Evolutionary conservation across 352 stramenopile species (phyloP).

Genomic region (Sclerospora graminicola): DNA sequence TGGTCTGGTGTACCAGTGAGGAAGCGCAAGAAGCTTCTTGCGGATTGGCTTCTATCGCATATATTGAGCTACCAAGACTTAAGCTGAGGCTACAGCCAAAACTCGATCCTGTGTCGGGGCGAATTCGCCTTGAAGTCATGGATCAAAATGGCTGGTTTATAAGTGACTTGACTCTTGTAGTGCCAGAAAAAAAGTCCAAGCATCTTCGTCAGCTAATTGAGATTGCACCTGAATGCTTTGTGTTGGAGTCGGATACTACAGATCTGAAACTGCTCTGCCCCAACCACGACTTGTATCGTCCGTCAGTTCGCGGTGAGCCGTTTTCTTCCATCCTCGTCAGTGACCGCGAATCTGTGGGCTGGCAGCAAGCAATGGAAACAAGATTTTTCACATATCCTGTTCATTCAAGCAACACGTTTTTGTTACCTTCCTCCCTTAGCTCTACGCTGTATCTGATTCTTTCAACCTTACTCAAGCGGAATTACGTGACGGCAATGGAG

Average conservation of each 20-base stretch:
- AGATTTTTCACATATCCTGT: slow-evolving; percentile 97
- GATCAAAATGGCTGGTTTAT: slow-evolving; percentile 83
- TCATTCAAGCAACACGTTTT: slow-evolving; percentile 91
- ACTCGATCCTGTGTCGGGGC: slow-evolving; percentile 32
- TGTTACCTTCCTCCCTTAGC: slow-evolving; percentile 92
- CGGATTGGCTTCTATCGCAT: slow-evolving; percentile 69
- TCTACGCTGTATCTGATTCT: slow-evolving; percentile 97
- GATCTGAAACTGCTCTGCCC: slow-evolving; percentile 72
- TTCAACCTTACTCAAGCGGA: slow-evolving; percentile 91
- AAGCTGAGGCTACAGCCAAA: slow-evolving; percentile 91
- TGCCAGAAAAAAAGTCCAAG: slow-evolving; percentile 22
- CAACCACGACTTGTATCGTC: slow-evolving; percentile 80
- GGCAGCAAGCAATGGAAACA: slow-evolving; percentile 85
- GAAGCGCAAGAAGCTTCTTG: background rate
- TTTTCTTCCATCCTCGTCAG: slow-evolving; percentile 74
- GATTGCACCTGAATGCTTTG: slow-evolving; percentile 48
- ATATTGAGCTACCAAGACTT: slow-evolving; percentile 95
- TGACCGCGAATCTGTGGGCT: slow-evolving; percentile 64
- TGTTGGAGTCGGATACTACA: slow-evolving; percentile 68
- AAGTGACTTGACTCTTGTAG: slow-evolving; percentile 45
- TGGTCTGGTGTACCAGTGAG: slow-evolving; percentile 89
- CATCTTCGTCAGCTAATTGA: slow-evolving; percentile 42
- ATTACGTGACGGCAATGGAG: slow-evolving; percentile 93
- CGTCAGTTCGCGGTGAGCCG: slow-evolving; percentile 56
- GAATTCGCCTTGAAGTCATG: slow-evolving; percentile 52